Percentiles rank a stretch among this genome's conserved stretches.
Conservation (phyloP, 176 grass and related monocot species). For the Musa acuminata region DNA sequence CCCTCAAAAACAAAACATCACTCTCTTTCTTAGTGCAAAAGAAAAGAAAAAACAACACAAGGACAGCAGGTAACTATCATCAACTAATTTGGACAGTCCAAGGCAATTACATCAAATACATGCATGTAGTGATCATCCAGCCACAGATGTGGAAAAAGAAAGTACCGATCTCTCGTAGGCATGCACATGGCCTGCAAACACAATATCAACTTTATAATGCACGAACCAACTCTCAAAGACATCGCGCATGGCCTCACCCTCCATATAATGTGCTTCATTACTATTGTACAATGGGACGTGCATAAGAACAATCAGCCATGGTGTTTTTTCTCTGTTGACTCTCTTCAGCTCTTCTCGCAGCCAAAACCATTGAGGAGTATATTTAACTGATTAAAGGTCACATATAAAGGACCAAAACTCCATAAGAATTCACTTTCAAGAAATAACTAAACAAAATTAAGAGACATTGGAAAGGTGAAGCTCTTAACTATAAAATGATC, state of each 20-base stretch:
- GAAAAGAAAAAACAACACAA: neutral
- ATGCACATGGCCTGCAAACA: constrained; percentile 91
- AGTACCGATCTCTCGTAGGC: constrained; percentile 92
- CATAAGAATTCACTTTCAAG: neutral
- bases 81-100: neutral
- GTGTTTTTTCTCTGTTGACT: constrained; percentile 92
- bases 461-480: neutral
- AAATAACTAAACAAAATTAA: neutral
- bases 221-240: constrained; percentile 89
- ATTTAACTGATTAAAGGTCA: constrained; percentile 56
- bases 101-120: neutral
- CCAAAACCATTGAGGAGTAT: constrained; percentile 86
- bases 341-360: constrained; percentile 52
- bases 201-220: constrained; percentile 76
- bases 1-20: too few species aligned
- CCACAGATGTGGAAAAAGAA: constrained; percentile 8
- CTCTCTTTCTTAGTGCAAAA: neutral
- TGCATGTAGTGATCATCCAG: neutral
- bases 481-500: neutral
- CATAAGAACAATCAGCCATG: constrained; percentile 98
- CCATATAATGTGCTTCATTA: constrained; percentile 80
- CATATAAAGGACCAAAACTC: neutral
- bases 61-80: neutral
- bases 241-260: constrained; percentile 85
- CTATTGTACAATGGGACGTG: constrained; percentile 87